Conservation (phyloP, 768 basidiomycete species). For the Chalciporus pseudorubinellus region DNA sequence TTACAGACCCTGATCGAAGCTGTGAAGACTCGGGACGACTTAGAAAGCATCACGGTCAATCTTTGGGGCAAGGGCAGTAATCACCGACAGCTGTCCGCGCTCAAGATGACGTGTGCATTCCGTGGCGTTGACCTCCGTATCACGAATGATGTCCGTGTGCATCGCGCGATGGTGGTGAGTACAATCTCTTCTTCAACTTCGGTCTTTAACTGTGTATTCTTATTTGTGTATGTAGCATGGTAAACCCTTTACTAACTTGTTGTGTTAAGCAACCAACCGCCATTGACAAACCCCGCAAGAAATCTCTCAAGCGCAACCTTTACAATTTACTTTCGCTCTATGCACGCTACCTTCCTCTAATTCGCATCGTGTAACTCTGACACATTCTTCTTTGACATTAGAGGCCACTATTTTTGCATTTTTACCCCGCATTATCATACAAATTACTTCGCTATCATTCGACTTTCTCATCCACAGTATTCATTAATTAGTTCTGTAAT, state of each 20-base stretch:
- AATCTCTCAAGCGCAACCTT: neutral
- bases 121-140: constrained; percentile 55
- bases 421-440: neutral
- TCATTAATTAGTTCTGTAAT: constrained; percentile 13
- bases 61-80: constrained; percentile 50
- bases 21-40: constrained; percentile 43
- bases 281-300: neutral
- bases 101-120: constrained; percentile 65
- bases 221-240: constrained; percentile 18
- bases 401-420: neutral
- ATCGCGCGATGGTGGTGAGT: constrained; percentile 53
- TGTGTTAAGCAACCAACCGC: constrained; percentile 17
- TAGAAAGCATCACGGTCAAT: constrained; percentile 53
- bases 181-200: constrained; percentile 9
- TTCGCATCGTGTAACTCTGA: constrained; percentile 19
- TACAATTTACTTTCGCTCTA: constrained; percentile 2
- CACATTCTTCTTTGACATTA: neutral
- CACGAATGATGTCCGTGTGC: constrained; percentile 48
- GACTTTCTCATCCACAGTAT: neutral
- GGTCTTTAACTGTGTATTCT: constrained; percentile 12
- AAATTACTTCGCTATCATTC: neutral
- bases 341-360: constrained; percentile 4
- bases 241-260: constrained; percentile 10
- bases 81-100: constrained; percentile 48
- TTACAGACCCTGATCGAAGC: constrained; percentile 54